These are phyloP conservation scores for Peronospora belbahrii DNA, from an alignment of 352 stramenopile genomes.

Conservation along the genomic window DNA sequence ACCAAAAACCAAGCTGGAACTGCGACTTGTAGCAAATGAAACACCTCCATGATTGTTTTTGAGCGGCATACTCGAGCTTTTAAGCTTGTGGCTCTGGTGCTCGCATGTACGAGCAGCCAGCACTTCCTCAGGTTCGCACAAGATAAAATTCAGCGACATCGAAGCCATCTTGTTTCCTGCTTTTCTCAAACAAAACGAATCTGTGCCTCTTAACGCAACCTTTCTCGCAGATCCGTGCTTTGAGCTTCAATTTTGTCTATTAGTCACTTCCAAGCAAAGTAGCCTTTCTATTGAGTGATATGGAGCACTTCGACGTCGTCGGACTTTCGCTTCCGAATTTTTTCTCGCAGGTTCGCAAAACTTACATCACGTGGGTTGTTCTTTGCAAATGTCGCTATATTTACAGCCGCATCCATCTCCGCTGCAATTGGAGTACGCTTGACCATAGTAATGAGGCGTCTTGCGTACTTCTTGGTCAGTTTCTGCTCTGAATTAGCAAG, in stretches of 20 bases:
- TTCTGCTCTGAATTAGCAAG: conserved; percentile 80
- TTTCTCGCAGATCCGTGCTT: conserved; percentile 8
- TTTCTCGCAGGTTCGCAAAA: conserved; percentile 66
- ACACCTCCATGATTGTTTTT: neutral
- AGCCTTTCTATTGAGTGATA: conserved; percentile 7
- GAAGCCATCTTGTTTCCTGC: conserved; percentile 16
- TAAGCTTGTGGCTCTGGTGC: conserved; percentile 1
- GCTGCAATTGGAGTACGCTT: conserved; percentile 35
- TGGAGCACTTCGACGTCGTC: conserved; percentile 25
- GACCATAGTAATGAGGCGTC: conserved; percentile 83
- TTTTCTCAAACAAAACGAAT: conserved; percentile 7
- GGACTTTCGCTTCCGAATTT: conserved; percentile 66
- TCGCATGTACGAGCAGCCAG: neutral
- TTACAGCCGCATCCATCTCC: conserved; percentile 9
- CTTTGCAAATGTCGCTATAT: conserved; percentile 9
- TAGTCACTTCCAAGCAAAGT: conserved; percentile 3
- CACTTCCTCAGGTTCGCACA: conserved; percentile 10
- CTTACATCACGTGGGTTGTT: conserved; percentile 34
- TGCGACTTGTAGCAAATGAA: neutral
- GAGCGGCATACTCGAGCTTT: neutral
- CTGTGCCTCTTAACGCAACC: conserved; percentile 14
- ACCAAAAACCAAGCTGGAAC: neutral
- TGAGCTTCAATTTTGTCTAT: conserved; percentile 4
- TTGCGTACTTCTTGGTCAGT: conserved; percentile 77
- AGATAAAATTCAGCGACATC: conserved; percentile 32